These are phyloP conservation scores for Pseudonitzschia delicatissima DNA, from an alignment of 108 stramenopile genomes.

Conservation along the genomic window DNA sequence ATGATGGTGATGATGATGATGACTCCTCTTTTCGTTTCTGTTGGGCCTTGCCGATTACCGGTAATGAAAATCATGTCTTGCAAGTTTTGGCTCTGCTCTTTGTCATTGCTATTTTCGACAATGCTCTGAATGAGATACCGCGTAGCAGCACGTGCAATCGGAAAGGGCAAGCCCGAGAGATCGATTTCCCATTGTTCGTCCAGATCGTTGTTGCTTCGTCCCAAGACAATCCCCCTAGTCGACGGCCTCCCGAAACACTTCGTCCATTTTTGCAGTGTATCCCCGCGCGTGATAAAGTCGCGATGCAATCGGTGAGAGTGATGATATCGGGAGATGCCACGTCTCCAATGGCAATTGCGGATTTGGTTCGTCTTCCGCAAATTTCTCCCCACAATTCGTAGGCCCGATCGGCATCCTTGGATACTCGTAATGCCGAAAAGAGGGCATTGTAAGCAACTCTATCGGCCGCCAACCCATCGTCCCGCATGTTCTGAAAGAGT, in stretches of 20 bases:
- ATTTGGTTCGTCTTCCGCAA: conserved; percentile 35
- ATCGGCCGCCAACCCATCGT: conserved; percentile 57
- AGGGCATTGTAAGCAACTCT: conserved; percentile 78
- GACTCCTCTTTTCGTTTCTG: conserved; percentile 11
- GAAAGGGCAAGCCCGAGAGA: conserved; percentile 66
- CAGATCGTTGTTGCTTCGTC: conserved; percentile 33
- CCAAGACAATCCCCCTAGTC: conserved; percentile 49
- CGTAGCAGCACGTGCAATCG: conserved; percentile 69
- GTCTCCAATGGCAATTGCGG: conserved; percentile 31
- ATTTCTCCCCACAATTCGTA: conserved; percentile 72
- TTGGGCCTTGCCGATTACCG: conserved; percentile 45
- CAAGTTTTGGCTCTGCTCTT: conserved; percentile 13
- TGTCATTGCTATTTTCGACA: not conserved
- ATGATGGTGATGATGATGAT: not conserved
- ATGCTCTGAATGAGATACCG: conserved; percentile 51
- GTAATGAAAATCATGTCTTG: conserved; percentile 73
- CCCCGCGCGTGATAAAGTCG: conserved; percentile 51
- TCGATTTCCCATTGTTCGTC: conserved; percentile 70
- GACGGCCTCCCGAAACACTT: conserved; percentile 73
- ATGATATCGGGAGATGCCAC: conserved; percentile 70
- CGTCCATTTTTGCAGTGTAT: conserved; percentile 36
- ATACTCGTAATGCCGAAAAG: conserved; percentile 65
- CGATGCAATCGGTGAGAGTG: conserved; percentile 73
- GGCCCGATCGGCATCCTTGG: conserved; percentile 44
- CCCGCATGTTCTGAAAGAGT: conserved; percentile 70